Evolutionary conservation across 305 asterid genomes (phyloP), one percentile per base, ranked within the genome.

Genomic region (Fraxinus albicans): DNA sequence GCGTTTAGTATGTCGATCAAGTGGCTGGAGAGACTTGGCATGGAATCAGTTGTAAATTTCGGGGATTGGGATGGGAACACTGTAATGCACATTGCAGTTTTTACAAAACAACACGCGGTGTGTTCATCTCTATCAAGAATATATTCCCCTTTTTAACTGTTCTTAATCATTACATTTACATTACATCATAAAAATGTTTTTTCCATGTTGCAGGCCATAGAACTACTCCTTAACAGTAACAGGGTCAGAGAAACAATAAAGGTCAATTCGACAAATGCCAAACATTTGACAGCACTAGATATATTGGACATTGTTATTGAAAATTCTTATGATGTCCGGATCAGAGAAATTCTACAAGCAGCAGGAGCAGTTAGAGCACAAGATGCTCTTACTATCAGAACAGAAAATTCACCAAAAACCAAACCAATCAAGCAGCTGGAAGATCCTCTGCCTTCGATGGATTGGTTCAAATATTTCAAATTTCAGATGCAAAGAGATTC

Each of bases 401-500:
- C 65, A 67, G 77, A 80, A 44, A 81, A 23, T 9, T 77, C 75
- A 25, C 15, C n/a, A 23, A 15, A 34, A 47, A 58, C 35, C 15
- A n/a, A 31, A 8, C 13, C 29, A 27, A 65, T 40, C 60, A 76
- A 60, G 58, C 82, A 3, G 77, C 36, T 44, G 4, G 63, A 38
- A 3, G 34, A 36, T 29, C 78, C 21, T n/a, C 63, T 1, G 58
- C 55, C 53, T 21, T 70, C 83, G 6, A 67, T 50, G 44, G 50
- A 86, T 74, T 89, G 85, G 82, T 19, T 85, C 27, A 77, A 85
- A 15, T 87, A 84, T 82, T 86, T 89, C 81, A 83, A 83, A 23
- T 89, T 86, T 80, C 82, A 86, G 29, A 82, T 13, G 76, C 81
- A 83, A 19, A 83, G 65, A 78, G 92, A 89, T 31, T 84, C 88